Percentiles rank a stretch among this genome's conserved stretches.
Evolutionary conservation across 192 early-diverging fungal species (phyloP).

Genomic region (Podila epicladia): DNA sequence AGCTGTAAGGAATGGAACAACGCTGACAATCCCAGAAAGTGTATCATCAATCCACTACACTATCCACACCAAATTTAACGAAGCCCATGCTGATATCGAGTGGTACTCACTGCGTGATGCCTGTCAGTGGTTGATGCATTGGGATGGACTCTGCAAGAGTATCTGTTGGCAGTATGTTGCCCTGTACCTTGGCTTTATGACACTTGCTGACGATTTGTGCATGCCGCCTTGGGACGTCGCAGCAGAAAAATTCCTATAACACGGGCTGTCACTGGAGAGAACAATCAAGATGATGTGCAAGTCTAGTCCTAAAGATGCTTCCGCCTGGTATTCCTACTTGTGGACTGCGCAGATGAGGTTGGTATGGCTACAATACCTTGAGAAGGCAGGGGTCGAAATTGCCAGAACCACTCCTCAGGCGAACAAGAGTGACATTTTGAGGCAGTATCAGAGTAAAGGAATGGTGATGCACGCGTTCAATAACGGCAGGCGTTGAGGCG

Average conservation of each 20-base stretch:
- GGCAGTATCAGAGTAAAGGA: background rate
- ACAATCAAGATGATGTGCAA: slow-evolving; percentile 6
- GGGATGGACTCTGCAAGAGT: background rate
- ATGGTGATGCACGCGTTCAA: background rate
- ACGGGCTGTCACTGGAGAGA: background rate
- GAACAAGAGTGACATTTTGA: background rate
- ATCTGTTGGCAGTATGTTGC: slow-evolving; percentile 7
- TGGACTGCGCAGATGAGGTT: slow-evolving; percentile 6
- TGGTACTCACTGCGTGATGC: slow-evolving; percentile 9
- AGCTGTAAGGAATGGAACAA: background rate
- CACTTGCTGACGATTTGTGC: background rate
- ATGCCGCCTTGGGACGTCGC: slow-evolving; percentile 4
- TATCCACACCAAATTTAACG: background rate
- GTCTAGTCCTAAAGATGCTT: background rate
- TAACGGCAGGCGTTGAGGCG: too few relatives aligned
- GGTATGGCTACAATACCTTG: slow-evolving; percentile 9
- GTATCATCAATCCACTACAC: slow-evolving; percentile 6
- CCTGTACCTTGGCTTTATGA: slow-evolving; percentile 1
- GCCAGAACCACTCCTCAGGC: background rate
- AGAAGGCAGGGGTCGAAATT: slow-evolving; percentile 9
- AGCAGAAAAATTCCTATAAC: slow-evolving; percentile 1
- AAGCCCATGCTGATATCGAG: background rate
- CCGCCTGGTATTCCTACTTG: slow-evolving; percentile 6
- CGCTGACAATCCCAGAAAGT: slow-evolving; percentile 5
- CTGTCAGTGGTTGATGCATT: background rate